Percentiles rank a stretch among this genome's conserved stretches.
These are phyloP conservation scores for Nephelium lappaceum DNA, from an alignment of 345 rosid species.

Conservation along the genomic window DNA sequence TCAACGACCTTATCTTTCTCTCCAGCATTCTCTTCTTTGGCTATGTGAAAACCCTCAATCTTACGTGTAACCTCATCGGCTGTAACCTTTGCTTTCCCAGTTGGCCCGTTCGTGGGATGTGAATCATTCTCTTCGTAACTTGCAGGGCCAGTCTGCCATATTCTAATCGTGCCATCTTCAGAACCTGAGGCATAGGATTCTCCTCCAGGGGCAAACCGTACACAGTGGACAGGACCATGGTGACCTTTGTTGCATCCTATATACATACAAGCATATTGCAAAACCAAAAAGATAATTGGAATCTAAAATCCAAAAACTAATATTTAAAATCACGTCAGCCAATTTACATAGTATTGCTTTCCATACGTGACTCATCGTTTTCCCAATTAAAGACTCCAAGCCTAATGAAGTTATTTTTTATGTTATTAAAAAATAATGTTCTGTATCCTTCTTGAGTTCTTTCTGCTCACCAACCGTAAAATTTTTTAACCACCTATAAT, in stretches of 20 bases:
- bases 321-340: background rate
- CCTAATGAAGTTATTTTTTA: background rate
- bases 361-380: no score
- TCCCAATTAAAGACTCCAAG: no score
- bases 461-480: background rate
- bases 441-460: background rate
- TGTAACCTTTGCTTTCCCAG: slow-evolving; percentile 31
- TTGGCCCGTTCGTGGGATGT: slow-evolving; percentile 26
- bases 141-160: slow-evolving; percentile 58
- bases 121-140: slow-evolving; percentile 32
- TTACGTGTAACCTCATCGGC: slow-evolving; percentile 34
- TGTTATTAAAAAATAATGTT: no score
- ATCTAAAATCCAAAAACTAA: background rate
- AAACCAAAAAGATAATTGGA: slow-evolving; percentile 16
- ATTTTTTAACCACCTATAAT: background rate
- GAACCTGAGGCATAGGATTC: slow-evolving; percentile 96
- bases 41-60: slow-evolving; percentile 32
- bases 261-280: slow-evolving; percentile 45
- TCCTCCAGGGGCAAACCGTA: slow-evolving; percentile 93
- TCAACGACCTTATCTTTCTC: slow-evolving; percentile 30
- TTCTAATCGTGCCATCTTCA: slow-evolving; percentile 89
- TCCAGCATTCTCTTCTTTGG: slow-evolving; percentile 30
- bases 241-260: slow-evolving; percentile 99
- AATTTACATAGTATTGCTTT: no score
- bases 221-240: slow-evolving; percentile 96